Conservation (phyloP, 805 yeast genomes). For the Saturnispora sekii region DNA sequence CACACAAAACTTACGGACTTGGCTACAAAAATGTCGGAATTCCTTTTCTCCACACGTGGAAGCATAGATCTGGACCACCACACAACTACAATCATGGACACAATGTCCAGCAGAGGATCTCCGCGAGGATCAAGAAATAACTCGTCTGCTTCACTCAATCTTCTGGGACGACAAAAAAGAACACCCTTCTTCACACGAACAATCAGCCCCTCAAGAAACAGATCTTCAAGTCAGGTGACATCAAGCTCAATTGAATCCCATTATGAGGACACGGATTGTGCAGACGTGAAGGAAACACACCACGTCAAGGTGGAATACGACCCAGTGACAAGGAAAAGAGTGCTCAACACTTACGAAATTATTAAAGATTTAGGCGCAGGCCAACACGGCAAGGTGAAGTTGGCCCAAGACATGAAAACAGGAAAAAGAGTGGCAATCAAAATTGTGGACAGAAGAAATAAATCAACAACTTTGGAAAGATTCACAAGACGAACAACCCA, state of each 20-base stretch:
- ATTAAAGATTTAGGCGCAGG: slow-evolving; percentile 84
- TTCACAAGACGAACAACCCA: slow-evolving; percentile 27
- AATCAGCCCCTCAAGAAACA: slow-evolving; percentile 9
- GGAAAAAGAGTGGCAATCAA: slow-evolving; percentile 81
- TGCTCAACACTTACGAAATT: slow-evolving; percentile 84
- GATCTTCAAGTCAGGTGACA: background rate
- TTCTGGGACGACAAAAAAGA: slow-evolving; percentile 12
- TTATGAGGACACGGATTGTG: background rate
- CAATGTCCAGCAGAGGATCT: slow-evolving; percentile 5
- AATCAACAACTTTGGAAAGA: slow-evolving; percentile 34
- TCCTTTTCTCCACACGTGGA: slow-evolving; percentile 15
- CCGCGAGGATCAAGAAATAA: slow-evolving; percentile 18
- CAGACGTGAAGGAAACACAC: slow-evolving; percentile 69
- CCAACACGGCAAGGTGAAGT: slow-evolving; percentile 97
- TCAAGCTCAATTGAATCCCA: background rate
- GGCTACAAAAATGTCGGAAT: slow-evolving; percentile 24
- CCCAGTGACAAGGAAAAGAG: slow-evolving; percentile 72
- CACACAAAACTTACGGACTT: slow-evolving; percentile 21
- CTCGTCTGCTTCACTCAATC: slow-evolving; percentile 21
- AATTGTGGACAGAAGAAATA: slow-evolving; percentile 69
- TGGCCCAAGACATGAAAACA: slow-evolving; percentile 65
- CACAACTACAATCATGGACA: background rate
- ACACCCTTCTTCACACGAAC: slow-evolving; percentile 8
- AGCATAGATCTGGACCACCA: slow-evolving; percentile 12
- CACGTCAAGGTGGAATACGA: slow-evolving; percentile 78